phyloP scores from a whole-genome alignment of 192 early-diverging fungal genomes.

The Linnemannia exigua region DNA sequence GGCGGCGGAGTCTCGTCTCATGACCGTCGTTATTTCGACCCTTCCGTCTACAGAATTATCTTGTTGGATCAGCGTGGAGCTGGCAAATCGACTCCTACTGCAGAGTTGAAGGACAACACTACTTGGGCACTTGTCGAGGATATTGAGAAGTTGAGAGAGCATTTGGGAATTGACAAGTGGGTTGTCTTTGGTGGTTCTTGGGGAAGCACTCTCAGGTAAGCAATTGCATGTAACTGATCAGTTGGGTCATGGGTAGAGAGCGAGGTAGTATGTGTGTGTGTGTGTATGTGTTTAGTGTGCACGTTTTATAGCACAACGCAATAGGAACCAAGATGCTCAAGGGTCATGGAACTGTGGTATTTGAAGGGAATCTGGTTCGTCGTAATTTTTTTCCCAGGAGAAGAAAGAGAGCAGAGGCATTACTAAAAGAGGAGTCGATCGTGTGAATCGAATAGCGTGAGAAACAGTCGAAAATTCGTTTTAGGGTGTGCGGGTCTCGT shows the following conservation, averaged over 20 bases:
- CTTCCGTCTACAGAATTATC: conserved; percentile 72
- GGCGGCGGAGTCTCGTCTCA: conserved; percentile 71
- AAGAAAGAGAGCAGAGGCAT: not conserved
- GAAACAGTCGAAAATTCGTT: not conserved
- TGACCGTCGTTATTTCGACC: conserved; percentile 68
- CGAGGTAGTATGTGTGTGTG: not conserved
- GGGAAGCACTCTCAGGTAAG: conserved; percentile 66
- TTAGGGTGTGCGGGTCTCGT: no score
- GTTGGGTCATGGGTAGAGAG: not conserved
- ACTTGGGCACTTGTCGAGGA: conserved; percentile 77
- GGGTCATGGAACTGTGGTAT: no score
- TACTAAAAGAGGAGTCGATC: not conserved
- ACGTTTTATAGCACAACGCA: no score
- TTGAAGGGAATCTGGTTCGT: no score
- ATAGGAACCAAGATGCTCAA: no score
- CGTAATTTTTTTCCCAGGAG: conserved; percentile 10
- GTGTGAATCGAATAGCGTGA: not conserved
- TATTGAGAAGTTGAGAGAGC: conserved; percentile 73
- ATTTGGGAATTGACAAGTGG: conserved; percentile 77
- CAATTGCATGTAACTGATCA: not conserved
- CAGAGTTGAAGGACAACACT: conserved; percentile 73
- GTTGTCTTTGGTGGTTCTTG: conserved; percentile 83
- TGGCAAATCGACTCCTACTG: conserved; percentile 76
- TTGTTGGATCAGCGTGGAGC: conserved; percentile 78
- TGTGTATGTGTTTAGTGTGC: no score